Evolutionary conservation across 2,329 filamentous ascomycete species (phyloP), one percentile per base, ranked within the genome.

Genomic region (Fusarium pseudoanthophilum): DNA sequence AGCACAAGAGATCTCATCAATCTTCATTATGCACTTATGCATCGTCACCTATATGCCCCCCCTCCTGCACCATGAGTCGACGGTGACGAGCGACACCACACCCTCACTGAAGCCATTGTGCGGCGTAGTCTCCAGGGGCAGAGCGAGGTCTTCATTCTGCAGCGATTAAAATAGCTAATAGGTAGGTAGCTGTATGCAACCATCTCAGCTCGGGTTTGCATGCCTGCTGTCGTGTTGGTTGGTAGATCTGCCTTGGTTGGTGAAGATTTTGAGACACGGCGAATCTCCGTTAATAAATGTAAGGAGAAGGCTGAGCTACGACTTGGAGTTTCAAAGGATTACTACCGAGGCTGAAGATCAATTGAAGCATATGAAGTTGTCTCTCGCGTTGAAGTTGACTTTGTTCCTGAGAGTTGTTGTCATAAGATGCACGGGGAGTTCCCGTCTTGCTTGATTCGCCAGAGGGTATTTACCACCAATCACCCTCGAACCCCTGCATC

Each of bases 121-220:
- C 30, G 68, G 66, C 55, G 51, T 57, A 55, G 45, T 61, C 7
- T 36, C 57, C 67, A 71, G 67, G 69, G 67, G 62, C 37, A 68
- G 28, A 34, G 20, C 13, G 24, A 52, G 15, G n/a, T 30, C 21
- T 26, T 18, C 5, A 48, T 28, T 48, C 30, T 26, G 36, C 37
- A 24, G 37, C 24, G 57, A 74, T 64, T 53, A 43, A 59, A 72
- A 72, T 66, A 46, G 43, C 24, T 3, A 20, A 11, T 3, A 20
- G 15, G 16, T 28, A 28, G 28, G 28, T 14, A 46, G 40, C 70
- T 36, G 52, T 39, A 74, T 73, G 63, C 53, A 58, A 55, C 71
- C 70, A 49, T 55, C 53, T 71, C 71, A 46, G 40, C 67, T 68
- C 37, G 34, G 32, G 59, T 59, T 60, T 49, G 68, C 63, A 72